Evolutionary conservation across 768 basidiomycete genomes (phyloP), one percentile per base, ranked within the genome.

Genomic region (Phaeotremella skinneri): DNA sequence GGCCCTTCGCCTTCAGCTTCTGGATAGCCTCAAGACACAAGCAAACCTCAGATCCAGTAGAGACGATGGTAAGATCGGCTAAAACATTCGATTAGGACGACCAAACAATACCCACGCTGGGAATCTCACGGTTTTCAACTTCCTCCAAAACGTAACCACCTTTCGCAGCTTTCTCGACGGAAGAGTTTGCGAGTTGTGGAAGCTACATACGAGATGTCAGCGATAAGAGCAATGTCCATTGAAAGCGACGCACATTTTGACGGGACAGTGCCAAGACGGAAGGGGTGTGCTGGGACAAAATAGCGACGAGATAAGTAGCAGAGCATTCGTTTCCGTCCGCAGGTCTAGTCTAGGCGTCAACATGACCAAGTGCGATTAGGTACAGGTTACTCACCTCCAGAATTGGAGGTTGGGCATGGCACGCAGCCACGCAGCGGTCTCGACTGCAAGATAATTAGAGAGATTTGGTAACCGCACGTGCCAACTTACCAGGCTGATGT

Each of bases 311-410:
- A 81, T 96, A 96, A 17, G 92, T 84, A 21, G 92, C 92, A 21
- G 90, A 91, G n/a, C 90, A 92, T 81, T 97, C 93, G 77, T 96
- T 94, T 31, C 93, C 92, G 75, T 96, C 91, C 26, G 91, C 90
- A 4, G 90, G 90, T 60, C 90, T 87, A 87, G 88, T 89, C 45
- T 37, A 17, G 21, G 50, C 32, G 58, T 32, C 23, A 4, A 39
- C n/a, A 21, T 29, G n/a, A 13, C n/a, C 9, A 30, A 43, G 25
- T 4, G 43, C 37, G 51, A 43, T n/a, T n/a, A n/a, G n/a, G n/a
- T n/a, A n/a, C n/a, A n/a, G n/a, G n/a, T n/a, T 6, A 60, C 67
- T 55, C 62, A 66, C 59, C 74, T 64, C 78, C 78, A 80, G 82
- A 96, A 90, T 62, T 89, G 88, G 52, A 90, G 79, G 81, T 97